Base-by-base conservation (phyloP, 108 stramenopile genomes). In the Tribonema minus region DNA sequence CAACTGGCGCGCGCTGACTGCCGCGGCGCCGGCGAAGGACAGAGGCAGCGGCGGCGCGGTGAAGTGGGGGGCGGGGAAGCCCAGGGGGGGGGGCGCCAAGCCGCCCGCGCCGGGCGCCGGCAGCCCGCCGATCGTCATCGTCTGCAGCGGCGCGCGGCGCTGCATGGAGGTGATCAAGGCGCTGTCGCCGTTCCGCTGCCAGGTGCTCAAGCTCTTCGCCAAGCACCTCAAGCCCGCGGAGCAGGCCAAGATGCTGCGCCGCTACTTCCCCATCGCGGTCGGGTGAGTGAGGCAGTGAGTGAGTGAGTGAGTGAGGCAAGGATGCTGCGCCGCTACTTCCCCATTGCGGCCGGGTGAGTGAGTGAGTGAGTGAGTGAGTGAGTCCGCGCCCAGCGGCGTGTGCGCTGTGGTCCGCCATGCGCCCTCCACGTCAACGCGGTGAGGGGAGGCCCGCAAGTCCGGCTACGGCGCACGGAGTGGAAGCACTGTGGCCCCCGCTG, bases 121-220 rank as follows among this genome's bases (percentile, higher is more conserved):
- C 37, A 71, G 70, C 40, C 79, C 79, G n/a, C 39, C 70, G 20
- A 67, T 80, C 27, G 36, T 80, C 20, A 64, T 80, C 46, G 70
- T 80, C 2, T 80, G 79, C 79, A 25, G 54, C 28, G 79, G 79
- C n/a, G 79, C 79, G 54, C 68, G 79, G 26, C 69, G 79, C 9
- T 80, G 79, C 41, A 67, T 80, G 25, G 61, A 63, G 70, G 70
- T 80, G 54, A 70, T 80, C 70, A 80, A 80, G 39, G 70, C 54
- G 40, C 59, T 80, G 36, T 36, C 79, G 3, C 67, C 70, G 20
- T 80, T 80, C 30, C 61, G 79, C 20, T 84, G 81, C 54, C 80
- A 71, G 20, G 76, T 84, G 41, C 32, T 73, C 75, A 84, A 84
- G 70, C 83, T 84, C 2, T 84, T 84, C 37, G 80, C 80, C 38